Evolutionary conservation across 306 rosid genomes (phyloP).

Genomic region (Glycine soja): DNA sequence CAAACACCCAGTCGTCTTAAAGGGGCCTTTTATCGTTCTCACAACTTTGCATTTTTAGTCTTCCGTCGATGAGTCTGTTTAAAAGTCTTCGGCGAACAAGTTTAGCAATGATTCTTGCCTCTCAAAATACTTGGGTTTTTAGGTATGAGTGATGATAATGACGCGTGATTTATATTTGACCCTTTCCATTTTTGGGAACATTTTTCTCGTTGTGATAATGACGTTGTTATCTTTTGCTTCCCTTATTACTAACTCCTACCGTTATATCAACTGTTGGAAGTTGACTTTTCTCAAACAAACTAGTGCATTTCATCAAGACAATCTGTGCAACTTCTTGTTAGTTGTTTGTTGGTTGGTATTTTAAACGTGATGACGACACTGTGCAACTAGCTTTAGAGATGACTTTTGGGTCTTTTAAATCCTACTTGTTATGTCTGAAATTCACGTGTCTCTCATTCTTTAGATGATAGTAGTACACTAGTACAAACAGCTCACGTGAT

Average conservation of each 20-base stretch:
- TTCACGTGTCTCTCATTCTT: constrained; percentile 22
- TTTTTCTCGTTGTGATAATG: background rate
- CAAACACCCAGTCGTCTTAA: constrained; percentile 27
- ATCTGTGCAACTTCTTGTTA: background rate
- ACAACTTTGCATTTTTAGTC: background rate
- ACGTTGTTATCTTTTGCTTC: background rate
- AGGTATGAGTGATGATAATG: background rate
- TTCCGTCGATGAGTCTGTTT: background rate
- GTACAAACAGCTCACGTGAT: background rate
- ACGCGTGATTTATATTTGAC: constrained; percentile 3
- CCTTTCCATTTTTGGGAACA: background rate
- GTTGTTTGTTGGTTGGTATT: background rate
- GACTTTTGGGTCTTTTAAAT: background rate
- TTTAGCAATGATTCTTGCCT: background rate
- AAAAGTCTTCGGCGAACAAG: background rate
- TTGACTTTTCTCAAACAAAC: background rate
- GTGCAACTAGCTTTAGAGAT: background rate
- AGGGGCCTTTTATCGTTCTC: constrained; percentile 24
- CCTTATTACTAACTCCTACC: background rate
- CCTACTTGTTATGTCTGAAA: constrained; percentile 19
- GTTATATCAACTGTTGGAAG: background rate
- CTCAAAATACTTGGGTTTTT: background rate
- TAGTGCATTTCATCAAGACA: background rate
- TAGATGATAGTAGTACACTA: background rate
- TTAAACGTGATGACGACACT: background rate